Evolutionary conservation across 768 basidiomycete species (phyloP), one percentile per base, ranked within the genome.

Genomic region (Strobilomyces dryophilus): DNA sequence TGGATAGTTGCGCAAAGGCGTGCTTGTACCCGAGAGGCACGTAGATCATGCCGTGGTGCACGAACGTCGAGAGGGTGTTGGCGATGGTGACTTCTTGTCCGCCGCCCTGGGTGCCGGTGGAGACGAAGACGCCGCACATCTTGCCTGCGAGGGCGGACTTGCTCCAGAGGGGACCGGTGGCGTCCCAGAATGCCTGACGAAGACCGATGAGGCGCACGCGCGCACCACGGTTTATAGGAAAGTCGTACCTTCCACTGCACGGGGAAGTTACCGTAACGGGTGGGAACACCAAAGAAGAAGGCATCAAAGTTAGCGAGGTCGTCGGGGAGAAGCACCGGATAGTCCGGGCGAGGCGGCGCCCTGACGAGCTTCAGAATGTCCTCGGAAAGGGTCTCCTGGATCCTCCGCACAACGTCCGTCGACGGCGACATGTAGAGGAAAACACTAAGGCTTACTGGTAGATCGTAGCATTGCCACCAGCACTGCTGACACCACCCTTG

Each of bases 381-480:
- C 17, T 79, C 69, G 3, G 86, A 70, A 51, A 95, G 85, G 17
- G 90, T 95, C 73, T 95, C 93, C 53, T 87, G 74, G 57, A 95
- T 80, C 66, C 88, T 90, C 27, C 11, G 21, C 5, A 8, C 1
- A 8, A 29, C 4, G 14, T 57, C 11, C 37, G 47, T 49, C 14
- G 8, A 34, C 14, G 10, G 34, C n/a, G 5, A 41, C 14, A 7
- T 24, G 20, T 15, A 2, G 1, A 15, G 20, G 37, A 6, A 18
- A n/a, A 10, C 6, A n/a, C 21, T 12, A 2, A 48, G 0, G 58
- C 78, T 49, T 35, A 78, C 76, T 80, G 79, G 65, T 70, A 78
- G 54, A 79, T 80, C 32, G 70, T 71, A 4, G 66, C 78, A 14
- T 9, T 58, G 14, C 78, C 78, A 12, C 79, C 78, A 2, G 76